These are phyloP conservation scores for Gossypium lobatum DNA, from an alignment of 441 rosid species.

Conservation along the genomic window DNA sequence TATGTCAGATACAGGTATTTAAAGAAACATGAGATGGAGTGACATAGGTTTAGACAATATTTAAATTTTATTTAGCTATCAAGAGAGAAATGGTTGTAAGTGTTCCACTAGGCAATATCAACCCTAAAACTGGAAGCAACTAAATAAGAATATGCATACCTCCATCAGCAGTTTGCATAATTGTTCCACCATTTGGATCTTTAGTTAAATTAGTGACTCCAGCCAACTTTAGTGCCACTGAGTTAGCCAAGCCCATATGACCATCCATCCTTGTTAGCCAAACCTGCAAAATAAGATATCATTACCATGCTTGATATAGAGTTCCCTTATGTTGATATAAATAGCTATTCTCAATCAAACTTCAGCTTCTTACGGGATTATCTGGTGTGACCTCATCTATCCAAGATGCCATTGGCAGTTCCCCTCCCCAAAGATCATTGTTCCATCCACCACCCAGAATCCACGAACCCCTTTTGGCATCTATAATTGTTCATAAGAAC, in stretches of 20 bases:
- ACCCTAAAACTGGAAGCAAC: not conserved
- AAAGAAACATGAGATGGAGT: not conserved
- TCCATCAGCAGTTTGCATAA: constrained; percentile 48
- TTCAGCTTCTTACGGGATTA: constrained; percentile 59
- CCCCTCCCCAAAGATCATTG: constrained; percentile 95
- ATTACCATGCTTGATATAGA: constrained; percentile 1
- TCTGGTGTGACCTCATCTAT: constrained; percentile 60
- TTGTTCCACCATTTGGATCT: constrained; percentile 75
- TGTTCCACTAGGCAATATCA: not conserved
- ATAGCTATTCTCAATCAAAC: constrained; percentile 6
- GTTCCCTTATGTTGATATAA: not conserved
- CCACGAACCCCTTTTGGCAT: constrained; percentile 62
- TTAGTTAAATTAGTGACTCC: constrained; percentile 48
- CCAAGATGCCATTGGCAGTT: constrained; percentile 72
- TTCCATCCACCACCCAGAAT: constrained; percentile 92
- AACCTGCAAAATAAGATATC: constrained; percentile 37
- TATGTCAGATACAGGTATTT: not conserved
- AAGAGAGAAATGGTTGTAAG: not conserved
- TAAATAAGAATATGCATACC: constrained; percentile 30
- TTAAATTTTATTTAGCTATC: constrained; percentile 3
- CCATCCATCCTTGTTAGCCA: constrained; percentile 90
- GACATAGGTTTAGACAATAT: not conserved
- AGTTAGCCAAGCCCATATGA: constrained; percentile 88
- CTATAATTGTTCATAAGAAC: constrained; percentile 27
- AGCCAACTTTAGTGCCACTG: constrained; percentile 56